phyloP scores from a whole-genome alignment of 163 green algal species.

The Chloromonas sp. region DNA sequence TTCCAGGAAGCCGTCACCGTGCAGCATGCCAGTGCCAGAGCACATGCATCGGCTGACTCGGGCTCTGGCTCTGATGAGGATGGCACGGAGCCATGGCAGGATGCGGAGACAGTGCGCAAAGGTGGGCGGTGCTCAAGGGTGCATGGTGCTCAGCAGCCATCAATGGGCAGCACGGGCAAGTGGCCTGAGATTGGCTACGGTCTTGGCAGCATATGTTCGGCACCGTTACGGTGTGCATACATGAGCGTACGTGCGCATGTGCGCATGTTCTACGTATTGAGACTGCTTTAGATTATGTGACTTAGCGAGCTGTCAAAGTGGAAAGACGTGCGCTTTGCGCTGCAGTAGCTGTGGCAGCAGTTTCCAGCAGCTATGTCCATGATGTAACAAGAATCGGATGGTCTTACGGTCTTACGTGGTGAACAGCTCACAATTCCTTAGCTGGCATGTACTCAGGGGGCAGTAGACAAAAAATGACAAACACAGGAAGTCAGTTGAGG shows the following conservation, averaged over 20 bases:
- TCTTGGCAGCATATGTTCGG: not conserved
- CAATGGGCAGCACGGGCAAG: not conserved
- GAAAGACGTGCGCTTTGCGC: too few relatives aligned
- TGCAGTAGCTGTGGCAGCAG: too few relatives aligned
- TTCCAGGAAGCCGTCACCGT: not conserved
- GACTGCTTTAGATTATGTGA: too few relatives aligned
- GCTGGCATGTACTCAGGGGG: too few relatives aligned
- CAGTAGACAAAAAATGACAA: too few relatives aligned
- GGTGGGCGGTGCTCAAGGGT: not conserved
- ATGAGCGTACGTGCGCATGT: not conserved
- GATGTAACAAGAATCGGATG: too few relatives aligned
- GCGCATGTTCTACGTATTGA: not conserved
- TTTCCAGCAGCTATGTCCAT: too few relatives aligned
- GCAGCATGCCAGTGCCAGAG: not conserved
- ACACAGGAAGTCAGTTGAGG: not conserved
- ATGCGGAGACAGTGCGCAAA: not conserved
- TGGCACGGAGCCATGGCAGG: not conserved
- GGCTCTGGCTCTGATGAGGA: not conserved
- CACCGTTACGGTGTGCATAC: not conserved
- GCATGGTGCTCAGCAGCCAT: not conserved
- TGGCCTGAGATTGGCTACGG: not conserved
- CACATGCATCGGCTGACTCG: not conserved
- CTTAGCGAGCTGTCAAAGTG: too few relatives aligned
- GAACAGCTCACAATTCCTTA: too few relatives aligned
- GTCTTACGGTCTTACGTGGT: too few relatives aligned